Base-by-base conservation (phyloP, 352 stramenopile genomes). In the Thraustochytrium sp. region DNA sequence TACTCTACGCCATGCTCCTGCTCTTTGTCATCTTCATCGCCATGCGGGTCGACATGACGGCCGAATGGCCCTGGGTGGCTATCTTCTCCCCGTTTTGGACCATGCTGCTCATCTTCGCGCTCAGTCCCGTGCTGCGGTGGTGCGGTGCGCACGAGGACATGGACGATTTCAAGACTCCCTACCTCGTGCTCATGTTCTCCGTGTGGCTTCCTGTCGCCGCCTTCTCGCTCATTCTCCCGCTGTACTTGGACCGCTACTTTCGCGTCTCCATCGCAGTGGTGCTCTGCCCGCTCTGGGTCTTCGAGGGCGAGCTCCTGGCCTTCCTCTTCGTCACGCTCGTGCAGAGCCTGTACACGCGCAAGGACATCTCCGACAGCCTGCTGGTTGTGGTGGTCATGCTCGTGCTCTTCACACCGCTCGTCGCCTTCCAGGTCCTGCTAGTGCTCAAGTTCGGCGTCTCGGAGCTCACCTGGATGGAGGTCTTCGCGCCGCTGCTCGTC, bases 11-110 rank as follows among this genome's bases (percentile, higher is more conserved):
- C 21, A 44, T 63, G 1, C 26, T 49, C 13, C n/a, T 80, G 23
- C 48, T 64, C n/a, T 80, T 80, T 64, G 68, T 80, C 16, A 46
- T 80, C 9, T 48, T 80, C 13, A 42, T 80, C n/a, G 68, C 44
- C 26, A 9, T 80, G 37, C 48, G 42, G 4, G 31, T 80, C 23
- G 68, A 48, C 9, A 18, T 26, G 23, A 21, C 68, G 3, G 38
- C 31, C 23, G 29, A 21, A 26, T 63, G 31, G 48, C 48, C 48
- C 11, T 80, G 68, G 68, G 34, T 23, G 37, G 42, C 31, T 26
- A 44, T 46, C 21, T 80, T 80, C 3, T 55, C 46, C 13, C 68
- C 68, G 21, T 53, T 80, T 46, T 80, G 46, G 44, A 21, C 53
- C 37, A 80, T 64, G 48, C 38, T 80, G 5, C 44, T 63, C 18